Base-by-base conservation (phyloP, 2,329 filamentous ascomycete genomes). In the Botrytis porri region DNA sequence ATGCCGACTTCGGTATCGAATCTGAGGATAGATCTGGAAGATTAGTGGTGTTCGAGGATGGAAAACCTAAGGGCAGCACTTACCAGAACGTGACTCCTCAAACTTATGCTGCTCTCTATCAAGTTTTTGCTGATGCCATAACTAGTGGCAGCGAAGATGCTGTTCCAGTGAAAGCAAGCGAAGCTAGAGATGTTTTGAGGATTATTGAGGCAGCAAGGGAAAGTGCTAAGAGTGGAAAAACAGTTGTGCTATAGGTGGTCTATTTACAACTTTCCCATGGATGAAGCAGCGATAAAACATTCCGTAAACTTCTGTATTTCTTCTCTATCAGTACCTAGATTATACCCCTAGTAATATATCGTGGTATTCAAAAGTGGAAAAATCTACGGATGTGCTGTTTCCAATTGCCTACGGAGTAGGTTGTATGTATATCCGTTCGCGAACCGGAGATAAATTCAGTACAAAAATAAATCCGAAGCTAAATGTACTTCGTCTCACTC, bases 61-160 rank as follows among this genome's bases (percentile, higher is more conserved):
- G 84, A 74, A 82, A 88, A 4, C 83, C 83, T 71, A 86, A 71
- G 69, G 67, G 86, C 71, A 83, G 85, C 70, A 80, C 83, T 1
- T 84, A 85, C 60, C 87, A 88, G 2, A 91, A 90, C 4, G 84
- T 91, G 4, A 84, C 89, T 79, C 89, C 91, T 0, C 82, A 86
- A 74, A 94, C 92, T 4, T 96, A 93, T 81, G 84, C 84, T 35
- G 86, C 88, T 77, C 91, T 93, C 75, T 95, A 95, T 81, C 81
- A 83, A 41, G 82, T 83, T 70, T 83, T 89, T 73, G 86, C 84
- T 4, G 83, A 84, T 61, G 87, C 88, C 54, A 79, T 89, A 66
- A 80, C 80, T n/a, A 75, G 74, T 70, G 79, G 80, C 45, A 86
- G 86, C n/a, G 82, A 86, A 76, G 84, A 83, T 1, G 82, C 84